Evolutionary conservation across 225 moss, liverwort and hornwort species (phyloP).

Genomic region (Sphagnum tenellum): DNA sequence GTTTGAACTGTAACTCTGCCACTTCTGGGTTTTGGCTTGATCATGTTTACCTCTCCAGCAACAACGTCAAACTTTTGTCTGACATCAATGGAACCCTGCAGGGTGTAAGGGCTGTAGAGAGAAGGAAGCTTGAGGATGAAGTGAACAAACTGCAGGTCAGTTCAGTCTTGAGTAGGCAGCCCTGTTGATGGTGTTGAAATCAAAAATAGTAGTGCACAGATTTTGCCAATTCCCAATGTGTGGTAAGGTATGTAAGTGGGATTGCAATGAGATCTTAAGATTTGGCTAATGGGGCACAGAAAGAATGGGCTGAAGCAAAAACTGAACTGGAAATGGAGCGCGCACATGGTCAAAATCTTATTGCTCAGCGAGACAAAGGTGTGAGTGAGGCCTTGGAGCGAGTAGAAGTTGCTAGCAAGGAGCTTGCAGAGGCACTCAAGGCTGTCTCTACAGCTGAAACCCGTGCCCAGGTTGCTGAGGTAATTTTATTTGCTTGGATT

Average conservation of each 20-base stretch:
- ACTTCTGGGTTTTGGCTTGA: too few species aligned
- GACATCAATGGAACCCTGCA: slow-evolving; percentile 5
- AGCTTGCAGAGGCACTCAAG: slow-evolving; percentile 76
- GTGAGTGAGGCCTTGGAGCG: slow-evolving; percentile 73
- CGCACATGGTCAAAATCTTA: slow-evolving; percentile 64
- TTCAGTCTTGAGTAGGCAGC: background rate
- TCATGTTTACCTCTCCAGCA: too few species aligned
- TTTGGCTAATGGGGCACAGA: slow-evolving; percentile 21
- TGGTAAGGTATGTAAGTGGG: too few species aligned
- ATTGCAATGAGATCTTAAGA: too few species aligned
- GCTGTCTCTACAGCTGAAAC: slow-evolving; percentile 89
- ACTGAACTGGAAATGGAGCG: slow-evolving; percentile 88
- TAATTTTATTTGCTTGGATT: background rate
- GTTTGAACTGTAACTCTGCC: too few species aligned
- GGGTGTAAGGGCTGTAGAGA: slow-evolving; percentile 63
- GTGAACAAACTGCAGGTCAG: slow-evolving; percentile 71
- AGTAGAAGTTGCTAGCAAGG: slow-evolving; percentile 75
- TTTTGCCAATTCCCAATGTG: too few species aligned
- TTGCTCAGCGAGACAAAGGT: slow-evolving; percentile 63
- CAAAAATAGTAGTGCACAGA: too few species aligned
- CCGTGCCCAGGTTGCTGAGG: slow-evolving; percentile 94
- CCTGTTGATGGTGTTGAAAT: too few species aligned
- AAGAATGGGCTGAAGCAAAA: slow-evolving; percentile 81
- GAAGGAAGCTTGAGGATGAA: slow-evolving; percentile 76
- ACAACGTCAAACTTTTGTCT: too few species aligned